A percentile compares a stretch with the other conserved stretches of the same genome.
These are phyloP conservation scores for Rhodotorula mucilaginosa DNA, from an alignment of 1,284 basidiomycete genomes.

Conservation along the genomic window DNA sequence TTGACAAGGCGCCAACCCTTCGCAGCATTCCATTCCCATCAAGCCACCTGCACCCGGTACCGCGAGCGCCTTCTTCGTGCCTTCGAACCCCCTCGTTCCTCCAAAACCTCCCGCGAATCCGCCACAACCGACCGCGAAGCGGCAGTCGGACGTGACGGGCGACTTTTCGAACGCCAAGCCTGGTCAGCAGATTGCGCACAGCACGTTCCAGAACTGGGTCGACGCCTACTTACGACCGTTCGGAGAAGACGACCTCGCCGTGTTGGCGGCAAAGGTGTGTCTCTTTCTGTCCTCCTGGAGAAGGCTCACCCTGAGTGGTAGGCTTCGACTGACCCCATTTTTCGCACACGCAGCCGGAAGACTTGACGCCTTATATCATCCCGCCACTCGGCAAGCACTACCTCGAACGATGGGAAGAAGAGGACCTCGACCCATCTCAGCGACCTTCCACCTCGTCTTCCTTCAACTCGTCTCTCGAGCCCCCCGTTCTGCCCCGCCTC, in stretches of 20 bases:
- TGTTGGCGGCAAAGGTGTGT: slow-evolving; percentile 71
- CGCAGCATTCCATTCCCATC: slow-evolving; percentile 48
- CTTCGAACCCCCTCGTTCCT: slow-evolving; percentile 56
- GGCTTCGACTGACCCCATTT: background rate
- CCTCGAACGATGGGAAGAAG: slow-evolving; percentile 84
- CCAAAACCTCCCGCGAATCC: slow-evolving; percentile 50
- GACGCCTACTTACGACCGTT: slow-evolving; percentile 81
- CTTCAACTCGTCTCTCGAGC: slow-evolving; percentile 54
- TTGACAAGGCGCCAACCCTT: background rate
- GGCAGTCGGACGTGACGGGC: slow-evolving; percentile 73
- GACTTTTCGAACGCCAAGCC: slow-evolving; percentile 81
- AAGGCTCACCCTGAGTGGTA: background rate
- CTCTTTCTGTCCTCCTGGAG: background rate
- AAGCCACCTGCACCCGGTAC: slow-evolving; percentile 42
- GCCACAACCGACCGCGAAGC: slow-evolving; percentile 73
- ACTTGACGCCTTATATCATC: slow-evolving; percentile 78
- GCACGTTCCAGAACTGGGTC: slow-evolving; percentile 76
- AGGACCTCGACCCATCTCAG: slow-evolving; percentile 61
- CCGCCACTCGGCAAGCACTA: slow-evolving; percentile 87
- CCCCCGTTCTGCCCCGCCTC: slow-evolving; percentile 29
- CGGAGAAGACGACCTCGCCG: slow-evolving; percentile 86
- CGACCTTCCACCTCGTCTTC: slow-evolving; percentile 47
- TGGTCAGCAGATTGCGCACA: slow-evolving; percentile 57
- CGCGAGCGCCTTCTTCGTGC: slow-evolving; percentile 50
- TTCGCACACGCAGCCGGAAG: slow-evolving; percentile 57